phyloP scores from a whole-genome alignment of 306 rosid genomes.

The Medicago ruthenica region DNA sequence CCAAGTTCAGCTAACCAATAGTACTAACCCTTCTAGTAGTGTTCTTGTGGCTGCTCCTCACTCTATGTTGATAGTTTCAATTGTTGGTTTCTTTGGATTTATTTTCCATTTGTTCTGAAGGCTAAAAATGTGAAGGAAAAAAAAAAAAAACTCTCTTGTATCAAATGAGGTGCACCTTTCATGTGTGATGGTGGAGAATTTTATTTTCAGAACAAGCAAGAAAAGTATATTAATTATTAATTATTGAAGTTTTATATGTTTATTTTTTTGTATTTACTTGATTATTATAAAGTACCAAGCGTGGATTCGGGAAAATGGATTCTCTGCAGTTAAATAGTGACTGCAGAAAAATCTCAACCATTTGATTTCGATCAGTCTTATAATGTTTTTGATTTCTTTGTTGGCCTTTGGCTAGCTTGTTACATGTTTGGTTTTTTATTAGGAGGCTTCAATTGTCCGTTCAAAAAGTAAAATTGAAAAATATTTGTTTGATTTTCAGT shows the following conservation, averaged over 20 bases:
- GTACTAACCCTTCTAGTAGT: conserved; percentile 2
- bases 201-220: conserved; percentile 1
- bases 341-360: too few species aligned
- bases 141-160: background rate
- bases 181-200: conserved; percentile 30
- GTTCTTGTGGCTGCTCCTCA: conserved; percentile 37
- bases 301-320: too few species aligned
- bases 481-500: background rate
- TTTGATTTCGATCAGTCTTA: too few species aligned
- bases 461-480: too few species aligned
- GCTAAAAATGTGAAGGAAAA: background rate
- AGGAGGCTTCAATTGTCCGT: too few species aligned
- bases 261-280: background rate
- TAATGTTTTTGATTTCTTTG: too few species aligned
- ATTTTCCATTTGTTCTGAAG: conserved; percentile 47
- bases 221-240: conserved; percentile 20
- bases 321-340: too few species aligned
- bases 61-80: conserved; percentile 28
- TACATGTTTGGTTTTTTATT: too few species aligned
- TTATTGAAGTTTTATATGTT: conserved; percentile 5
- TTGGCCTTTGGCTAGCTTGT: too few species aligned
- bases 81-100: conserved; percentile 39
- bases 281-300: background rate
- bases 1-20: background rate
- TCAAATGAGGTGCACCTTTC: conserved; percentile 34